Evolutionary conservation across 2,329 filamentous ascomycete species (phyloP), one percentile per base, ranked within the genome.

Genomic region (Bipolaris victoriae): DNA sequence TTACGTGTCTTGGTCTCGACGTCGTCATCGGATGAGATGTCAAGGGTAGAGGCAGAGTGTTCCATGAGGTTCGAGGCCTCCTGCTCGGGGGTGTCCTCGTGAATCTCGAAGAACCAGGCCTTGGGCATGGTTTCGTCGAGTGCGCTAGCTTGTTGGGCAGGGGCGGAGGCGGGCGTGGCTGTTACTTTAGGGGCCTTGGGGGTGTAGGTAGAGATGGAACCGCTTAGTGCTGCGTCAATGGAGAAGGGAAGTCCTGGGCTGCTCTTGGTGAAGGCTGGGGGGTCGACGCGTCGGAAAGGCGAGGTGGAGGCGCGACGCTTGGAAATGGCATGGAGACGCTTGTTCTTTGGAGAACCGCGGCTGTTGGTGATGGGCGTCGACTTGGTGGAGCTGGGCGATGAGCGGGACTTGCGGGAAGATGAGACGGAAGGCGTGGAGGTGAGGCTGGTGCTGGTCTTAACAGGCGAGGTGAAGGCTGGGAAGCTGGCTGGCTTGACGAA

Each of bases 51-150:
- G 7, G 94, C 94, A 54, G 89, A 90, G 80, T 97, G 94, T 77
- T 97, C 91, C 79, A 98, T 91, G 37, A 97, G 81, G 70, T 96
- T 97, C 68, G 92, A 91, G 77, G 95, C 90, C 73, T 96, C 89
- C 72, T 97, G 90, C 73, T 97, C 91, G 7, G 90, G 86, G 0
- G 91, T 92, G 76, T 99, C 94, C 73, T 97, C 91, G 73, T 97
- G 89, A 70, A 99, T 98, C 57, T 94, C 90, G 73, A 99, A 98
- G 80, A 90, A 90, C 93, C 92, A 97, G 57, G 76, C 73, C 57
- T 82, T 83, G 20, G 82, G 79, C 78, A 81, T 79, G 56, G 83
- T 83, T 33, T 86, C 83, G 71, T 89, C 85, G 35, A 73, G 55
- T 6, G 66, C 44, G 3, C 67, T 65, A 31, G 58, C 61, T 47